These are phyloP conservation scores for Pichia californica DNA, from an alignment of 805 yeast genomes.

Conservation along the genomic window DNA sequence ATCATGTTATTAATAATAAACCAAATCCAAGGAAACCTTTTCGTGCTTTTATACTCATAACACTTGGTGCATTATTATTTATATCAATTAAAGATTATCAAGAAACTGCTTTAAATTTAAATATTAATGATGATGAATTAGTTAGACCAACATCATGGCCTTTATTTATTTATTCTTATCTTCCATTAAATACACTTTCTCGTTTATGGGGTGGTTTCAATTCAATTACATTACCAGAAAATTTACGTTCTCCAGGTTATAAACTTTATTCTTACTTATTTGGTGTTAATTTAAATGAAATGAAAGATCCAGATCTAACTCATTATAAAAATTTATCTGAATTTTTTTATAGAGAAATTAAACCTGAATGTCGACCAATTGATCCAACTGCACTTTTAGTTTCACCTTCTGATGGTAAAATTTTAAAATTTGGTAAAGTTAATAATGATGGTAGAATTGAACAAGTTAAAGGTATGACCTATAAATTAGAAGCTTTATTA, in stretches of 20 bases:
- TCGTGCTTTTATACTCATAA: constrained; percentile 6
- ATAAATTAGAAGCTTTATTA: constrained; percentile 78
- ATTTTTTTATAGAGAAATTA: constrained; percentile 79
- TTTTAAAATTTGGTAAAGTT: constrained; percentile 75
- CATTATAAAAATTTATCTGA: constrained; percentile 79
- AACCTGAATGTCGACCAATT: constrained; percentile 74
- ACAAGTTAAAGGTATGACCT: constrained; percentile 95
- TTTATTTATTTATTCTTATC: constrained; percentile 78
- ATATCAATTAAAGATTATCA: constrained; percentile 16
- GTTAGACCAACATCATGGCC: constrained; percentile 78
- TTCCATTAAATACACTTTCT: constrained; percentile 87
- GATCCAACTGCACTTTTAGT: constrained; percentile 58
- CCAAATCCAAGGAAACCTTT: constrained; percentile 3
- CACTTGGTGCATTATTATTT: constrained; percentile 9
- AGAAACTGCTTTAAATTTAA: constrained; percentile 14
- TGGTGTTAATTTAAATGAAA: constrained; percentile 86
- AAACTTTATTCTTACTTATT: constrained; percentile 70
- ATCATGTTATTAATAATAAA: not conserved
- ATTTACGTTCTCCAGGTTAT: constrained; percentile 82
- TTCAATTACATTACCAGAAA: constrained; percentile 72
- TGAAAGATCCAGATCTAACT: constrained; percentile 72
- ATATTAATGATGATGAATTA: constrained; percentile 23
- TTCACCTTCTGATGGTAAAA: constrained; percentile 91
- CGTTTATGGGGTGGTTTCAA: constrained; percentile 94
- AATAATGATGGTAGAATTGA: constrained; percentile 77